Conservation (phyloP, 805 yeast genomes). For the Starmerella ratchasimensis region DNA sequence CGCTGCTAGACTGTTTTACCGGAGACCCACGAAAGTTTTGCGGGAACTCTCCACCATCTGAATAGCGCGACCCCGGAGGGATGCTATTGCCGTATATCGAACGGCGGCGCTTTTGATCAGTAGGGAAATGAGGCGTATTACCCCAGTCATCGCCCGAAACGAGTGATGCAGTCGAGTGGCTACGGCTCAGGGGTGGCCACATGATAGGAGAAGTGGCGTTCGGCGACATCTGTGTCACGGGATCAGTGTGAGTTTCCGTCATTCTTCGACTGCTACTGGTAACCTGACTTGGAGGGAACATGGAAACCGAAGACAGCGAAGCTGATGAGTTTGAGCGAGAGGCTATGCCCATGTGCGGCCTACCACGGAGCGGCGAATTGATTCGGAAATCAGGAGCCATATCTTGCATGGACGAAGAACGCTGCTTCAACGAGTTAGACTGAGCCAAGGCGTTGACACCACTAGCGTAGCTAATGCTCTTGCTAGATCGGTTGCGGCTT, state of each 20-base stretch:
- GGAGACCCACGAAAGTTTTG: too few species aligned
- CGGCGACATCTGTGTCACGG: conserved; percentile 7
- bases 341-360: neutral
- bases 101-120: conserved; percentile 14
- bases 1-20: too few species aligned
- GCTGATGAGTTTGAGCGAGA: conserved; percentile 1
- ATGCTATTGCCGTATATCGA: conserved; percentile 11
- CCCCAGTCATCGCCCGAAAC: neutral
- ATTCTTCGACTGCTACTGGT: too few species aligned
- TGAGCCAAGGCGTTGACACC: too few species aligned
- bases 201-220: conserved; percentile 2
- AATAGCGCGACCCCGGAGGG: conserved; percentile 7
- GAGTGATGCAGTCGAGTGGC: conserved; percentile 6
- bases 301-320: conserved; percentile 7
- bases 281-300: neutral
- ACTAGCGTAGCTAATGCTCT: neutral
- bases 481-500: too few species aligned
- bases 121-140: neutral
- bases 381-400: neutral
- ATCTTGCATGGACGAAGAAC: neutral
- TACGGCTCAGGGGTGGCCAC: conserved; percentile 8
- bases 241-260: conserved; percentile 2
- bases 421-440: conserved; percentile 7
- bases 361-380: neutral
- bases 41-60: neutral